phyloP scores from a whole-genome alignment of 768 basidiomycete species.

The Galerina sulciceps region DNA sequence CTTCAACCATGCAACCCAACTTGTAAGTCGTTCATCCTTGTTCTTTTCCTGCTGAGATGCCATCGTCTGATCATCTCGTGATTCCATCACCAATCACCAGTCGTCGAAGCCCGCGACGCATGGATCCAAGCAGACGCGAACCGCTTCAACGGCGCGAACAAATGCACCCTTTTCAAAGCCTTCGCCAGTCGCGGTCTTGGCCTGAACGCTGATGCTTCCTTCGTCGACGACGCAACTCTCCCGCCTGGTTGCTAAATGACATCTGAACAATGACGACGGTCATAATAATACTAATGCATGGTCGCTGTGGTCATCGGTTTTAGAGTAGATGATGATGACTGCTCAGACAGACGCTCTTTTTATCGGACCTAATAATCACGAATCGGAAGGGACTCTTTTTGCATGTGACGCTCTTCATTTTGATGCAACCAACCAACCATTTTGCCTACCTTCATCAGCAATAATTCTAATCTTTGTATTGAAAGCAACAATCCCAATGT shows the following conservation, averaged over 20 bases:
- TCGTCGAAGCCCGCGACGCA: slow-evolving; percentile 50
- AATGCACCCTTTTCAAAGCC: slow-evolving; percentile 46
- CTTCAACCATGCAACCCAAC: slow-evolving; percentile 56
- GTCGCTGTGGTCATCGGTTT: no score
- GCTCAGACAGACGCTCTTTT: no score
- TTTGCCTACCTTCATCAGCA: no score
- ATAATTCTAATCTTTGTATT: no score
- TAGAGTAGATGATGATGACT: no score
- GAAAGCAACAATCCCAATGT: no score
- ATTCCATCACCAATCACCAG: slow-evolving; percentile 27
- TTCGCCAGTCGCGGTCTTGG: slow-evolving; percentile 60
- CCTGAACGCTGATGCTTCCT: slow-evolving; percentile 29
- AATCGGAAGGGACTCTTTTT: no score
- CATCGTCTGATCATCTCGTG: not conserved
- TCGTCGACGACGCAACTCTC: slow-evolving; percentile 31
- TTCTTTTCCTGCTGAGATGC: not conserved
- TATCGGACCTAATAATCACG: no score
- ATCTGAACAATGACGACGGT: no score
- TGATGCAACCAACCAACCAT: no score
- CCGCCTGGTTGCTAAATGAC: slow-evolving; percentile 21
- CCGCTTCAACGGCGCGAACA: slow-evolving; percentile 47
- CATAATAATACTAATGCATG: no score
- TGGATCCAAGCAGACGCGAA: slow-evolving; percentile 57
- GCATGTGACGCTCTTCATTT: no score
- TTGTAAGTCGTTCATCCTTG: slow-evolving; percentile 36